These are phyloP conservation scores for Phytophthora sansomeana DNA, from an alignment of 352 stramenopile species.

Conservation along the genomic window DNA sequence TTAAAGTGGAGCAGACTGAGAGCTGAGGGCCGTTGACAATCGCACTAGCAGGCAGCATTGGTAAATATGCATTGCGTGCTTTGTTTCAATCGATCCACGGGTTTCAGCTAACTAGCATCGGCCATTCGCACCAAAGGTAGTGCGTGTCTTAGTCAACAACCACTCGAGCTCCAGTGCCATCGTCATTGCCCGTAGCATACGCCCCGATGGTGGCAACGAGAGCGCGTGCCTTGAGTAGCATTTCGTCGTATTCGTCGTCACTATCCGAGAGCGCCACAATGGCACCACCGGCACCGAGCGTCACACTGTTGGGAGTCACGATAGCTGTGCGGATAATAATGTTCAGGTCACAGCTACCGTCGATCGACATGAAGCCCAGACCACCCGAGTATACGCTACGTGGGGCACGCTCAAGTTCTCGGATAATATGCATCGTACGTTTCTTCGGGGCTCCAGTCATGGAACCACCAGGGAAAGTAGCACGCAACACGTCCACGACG, in stretches of 20 bases:
- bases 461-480: slow-evolving; percentile 97
- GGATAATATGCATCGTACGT: slow-evolving; percentile 96
- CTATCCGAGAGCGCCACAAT: slow-evolving; percentile 95
- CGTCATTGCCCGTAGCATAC: slow-evolving; percentile 60
- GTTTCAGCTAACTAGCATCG: slow-evolving; percentile 33
- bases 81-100: slow-evolving; percentile 28
- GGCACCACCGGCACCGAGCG: slow-evolving; percentile 94
- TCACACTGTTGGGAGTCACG: slow-evolving; percentile 79
- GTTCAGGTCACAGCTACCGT: slow-evolving; percentile 96
- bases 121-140: background rate
- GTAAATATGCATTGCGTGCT: slow-evolving; percentile 7
- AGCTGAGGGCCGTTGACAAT: slow-evolving; percentile 26
- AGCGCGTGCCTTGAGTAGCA: slow-evolving; percentile 90
- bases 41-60: slow-evolving; percentile 26
- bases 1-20: slow-evolving; percentile 13
- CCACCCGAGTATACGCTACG: slow-evolving; percentile 97
- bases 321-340: slow-evolving; percentile 98
- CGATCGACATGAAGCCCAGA: slow-evolving; percentile 96
- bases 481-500: slow-evolving; percentile 92
- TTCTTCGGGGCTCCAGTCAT: slow-evolving; percentile 99
- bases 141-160: slow-evolving; percentile 21
- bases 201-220: slow-evolving; percentile 67
- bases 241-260: slow-evolving; percentile 95
- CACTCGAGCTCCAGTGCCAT: slow-evolving; percentile 47
- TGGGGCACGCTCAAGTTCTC: slow-evolving; percentile 87